Conservation (phyloP, 78 protist genomes). For the Emiliania huxleyi region DNA sequence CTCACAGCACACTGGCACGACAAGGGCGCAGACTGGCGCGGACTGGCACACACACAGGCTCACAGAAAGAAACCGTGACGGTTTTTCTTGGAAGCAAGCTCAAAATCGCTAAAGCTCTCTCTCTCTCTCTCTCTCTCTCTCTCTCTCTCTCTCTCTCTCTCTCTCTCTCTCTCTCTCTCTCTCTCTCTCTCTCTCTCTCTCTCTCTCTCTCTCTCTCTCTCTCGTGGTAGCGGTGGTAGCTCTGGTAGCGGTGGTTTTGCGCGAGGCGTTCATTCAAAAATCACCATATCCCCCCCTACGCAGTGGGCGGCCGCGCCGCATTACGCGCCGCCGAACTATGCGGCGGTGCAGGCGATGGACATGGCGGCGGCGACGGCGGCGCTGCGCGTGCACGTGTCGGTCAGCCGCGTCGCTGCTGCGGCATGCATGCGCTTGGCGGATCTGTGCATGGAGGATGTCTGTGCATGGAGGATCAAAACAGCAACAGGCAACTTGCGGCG, state of each 20-base stretch:
- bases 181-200: not conserved
- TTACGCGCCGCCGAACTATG: not conserved
- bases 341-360: not conserved
- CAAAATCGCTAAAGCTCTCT: too few species aligned
- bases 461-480: too few species aligned
- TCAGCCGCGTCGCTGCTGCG: too few species aligned
- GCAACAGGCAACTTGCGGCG: too few species aligned
- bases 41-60: too few species aligned
- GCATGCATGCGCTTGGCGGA: too few species aligned
- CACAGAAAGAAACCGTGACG: too few species aligned
- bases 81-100: too few species aligned
- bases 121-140: not conserved
- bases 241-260: not conserved
- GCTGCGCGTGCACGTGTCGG: not conserved
- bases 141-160: not conserved
- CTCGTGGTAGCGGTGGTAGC: not conserved
- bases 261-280: too few species aligned
- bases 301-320: not conserved
- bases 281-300: not conserved
- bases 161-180: not conserved
- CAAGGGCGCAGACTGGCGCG: too few species aligned
- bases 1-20: too few species aligned
- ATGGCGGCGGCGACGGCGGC: not conserved
- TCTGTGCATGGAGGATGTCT: too few species aligned
- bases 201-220: not conserved